Evolutionary conservation across 2,329 filamentous ascomycete genomes (phyloP).

Genomic region (Alternaria postmessia): DNA sequence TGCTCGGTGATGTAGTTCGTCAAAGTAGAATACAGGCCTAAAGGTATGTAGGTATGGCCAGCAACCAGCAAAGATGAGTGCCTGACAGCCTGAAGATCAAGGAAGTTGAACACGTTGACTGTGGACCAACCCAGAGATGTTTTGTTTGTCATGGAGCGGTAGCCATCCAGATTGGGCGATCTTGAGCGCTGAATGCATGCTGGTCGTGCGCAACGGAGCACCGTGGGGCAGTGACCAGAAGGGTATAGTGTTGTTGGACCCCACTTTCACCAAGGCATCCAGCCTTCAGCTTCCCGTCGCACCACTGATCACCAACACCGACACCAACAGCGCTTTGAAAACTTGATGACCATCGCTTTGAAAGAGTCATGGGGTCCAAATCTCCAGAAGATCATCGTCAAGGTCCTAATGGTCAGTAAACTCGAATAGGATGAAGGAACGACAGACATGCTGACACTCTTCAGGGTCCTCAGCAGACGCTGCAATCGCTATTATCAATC

Average conservation of each 20-base stretch:
- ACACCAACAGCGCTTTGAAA: not conserved
- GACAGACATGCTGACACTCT: slow-evolving; percentile 26
- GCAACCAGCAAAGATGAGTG: not conserved
- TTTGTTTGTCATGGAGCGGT: not conserved
- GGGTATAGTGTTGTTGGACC: not conserved
- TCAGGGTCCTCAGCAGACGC: slow-evolving; percentile 37
- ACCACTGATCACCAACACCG: not conserved
- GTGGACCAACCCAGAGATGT: not conserved
- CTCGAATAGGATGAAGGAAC: not conserved
- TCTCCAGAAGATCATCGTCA: slow-evolving; percentile 49
- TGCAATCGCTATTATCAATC: slow-evolving; percentile 41
- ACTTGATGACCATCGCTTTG: slow-evolving; percentile 2
- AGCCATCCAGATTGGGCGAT: not conserved
- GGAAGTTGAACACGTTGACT: not conserved
- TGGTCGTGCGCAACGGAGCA: not conserved
- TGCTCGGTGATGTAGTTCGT: not conserved
- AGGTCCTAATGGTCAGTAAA: slow-evolving; percentile 41
- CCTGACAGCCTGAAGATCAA: not conserved
- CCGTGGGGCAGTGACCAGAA: not conserved
- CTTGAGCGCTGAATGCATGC: not conserved
- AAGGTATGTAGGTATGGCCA: not conserved
- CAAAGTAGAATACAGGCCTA: not conserved
- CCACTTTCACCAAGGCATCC: not conserved
- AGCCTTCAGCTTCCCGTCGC: not conserved
- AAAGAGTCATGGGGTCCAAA: slow-evolving; percentile 48